Evolutionary conservation across 2,329 filamentous ascomycete genomes (phyloP), one percentile per base, ranked within the genome.

Genomic region (Mollisia scopiformis): DNA sequence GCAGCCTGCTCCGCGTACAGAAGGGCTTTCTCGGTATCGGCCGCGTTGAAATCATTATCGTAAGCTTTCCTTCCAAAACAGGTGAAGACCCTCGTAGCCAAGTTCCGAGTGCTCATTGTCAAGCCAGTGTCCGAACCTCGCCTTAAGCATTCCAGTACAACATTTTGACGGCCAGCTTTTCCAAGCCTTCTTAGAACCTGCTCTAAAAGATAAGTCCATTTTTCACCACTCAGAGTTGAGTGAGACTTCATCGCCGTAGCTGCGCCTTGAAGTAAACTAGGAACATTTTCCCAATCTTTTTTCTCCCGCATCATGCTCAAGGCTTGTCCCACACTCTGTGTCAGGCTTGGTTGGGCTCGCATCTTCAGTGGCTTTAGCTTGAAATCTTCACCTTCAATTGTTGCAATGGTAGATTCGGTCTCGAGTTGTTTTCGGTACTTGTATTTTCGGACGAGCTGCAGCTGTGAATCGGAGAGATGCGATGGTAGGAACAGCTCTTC

Each of bases 401-500:
- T 82, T 64, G 88, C 82, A 62, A 78, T 77, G 62, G 87, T 78
- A 37, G 85, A 83, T 70, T 87, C 84, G 35, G 77, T 74, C 61
- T 81, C 75, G 41, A 89, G 80, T 61, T 74, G 74, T 64, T 79
- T 75, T 65, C 78, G 75, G 72, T 80, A 77, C 63, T 78, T 79
- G 14, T 71, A 64, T 61, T 78, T 75, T 75, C 80, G 82, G 67
- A 90, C 74, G 61, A 83, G 78, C 66, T 81, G 77, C 67, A 79
- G 82, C 75, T 89, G 82, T 54, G 76, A 74, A 28, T 71, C 59
- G 23, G 81, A 78, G 28, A 91, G 82, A 71, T 86, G 83, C 31
- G 80, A 75, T n/a, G 87, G 87, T 43, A 90, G 75, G 71, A 90
- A 83, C 72, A 88, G 80, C 66, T 83, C 82, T 49, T 80, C 75